phyloP scores from a whole-genome alignment of 2,329 filamentous ascomycete species.

The Davidsoniella eucalypti region DNA sequence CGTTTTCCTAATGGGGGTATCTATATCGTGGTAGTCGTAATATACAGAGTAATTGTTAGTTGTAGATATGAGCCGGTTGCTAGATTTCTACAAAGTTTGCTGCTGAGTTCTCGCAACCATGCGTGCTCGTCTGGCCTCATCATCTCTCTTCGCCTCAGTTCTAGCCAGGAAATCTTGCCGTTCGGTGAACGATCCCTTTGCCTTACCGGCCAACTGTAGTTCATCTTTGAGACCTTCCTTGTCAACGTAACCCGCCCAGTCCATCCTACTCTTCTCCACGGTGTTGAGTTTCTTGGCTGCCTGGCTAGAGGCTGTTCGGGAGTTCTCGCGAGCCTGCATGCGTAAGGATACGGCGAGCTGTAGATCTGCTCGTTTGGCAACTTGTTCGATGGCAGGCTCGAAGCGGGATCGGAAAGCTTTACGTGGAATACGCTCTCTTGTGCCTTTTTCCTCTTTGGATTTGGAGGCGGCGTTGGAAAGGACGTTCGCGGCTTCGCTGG shows the following conservation, averaged over 20 bases:
- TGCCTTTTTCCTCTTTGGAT: conserved; percentile 13
- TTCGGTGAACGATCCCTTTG: conserved; percentile 45
- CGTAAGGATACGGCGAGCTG: conserved; percentile 37
- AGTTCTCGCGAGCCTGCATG: conserved; percentile 30
- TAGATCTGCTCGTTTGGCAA: conserved; percentile 35
- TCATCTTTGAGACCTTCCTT: conserved; percentile 56
- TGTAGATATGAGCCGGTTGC: neutral
- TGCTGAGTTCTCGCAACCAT: conserved; percentile 21
- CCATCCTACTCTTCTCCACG: conserved; percentile 56
- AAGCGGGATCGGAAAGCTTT: conserved; percentile 45
- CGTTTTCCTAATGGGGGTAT: neutral
- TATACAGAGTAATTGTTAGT: neutral
- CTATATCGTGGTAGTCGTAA: neutral
- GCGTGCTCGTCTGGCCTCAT: conserved; percentile 39
- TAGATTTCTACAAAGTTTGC: neutral
- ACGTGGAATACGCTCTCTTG: conserved; percentile 27
- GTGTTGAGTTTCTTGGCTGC: conserved; percentile 45
- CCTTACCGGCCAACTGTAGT: conserved; percentile 45
- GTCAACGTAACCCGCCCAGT: conserved; percentile 57
- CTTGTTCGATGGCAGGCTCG: conserved; percentile 35
- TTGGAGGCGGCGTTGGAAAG: conserved; percentile 2
- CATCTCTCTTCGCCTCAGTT: conserved; percentile 45
- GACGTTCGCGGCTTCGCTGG: conserved; percentile 14
- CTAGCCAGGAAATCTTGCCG: conserved; percentile 49
- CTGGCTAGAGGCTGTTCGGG: conserved; percentile 23